These are phyloP conservation scores for Helotiales sp. DNA, from an alignment of 2,329 filamentous ascomycete genomes.

Conservation along the genomic window DNA sequence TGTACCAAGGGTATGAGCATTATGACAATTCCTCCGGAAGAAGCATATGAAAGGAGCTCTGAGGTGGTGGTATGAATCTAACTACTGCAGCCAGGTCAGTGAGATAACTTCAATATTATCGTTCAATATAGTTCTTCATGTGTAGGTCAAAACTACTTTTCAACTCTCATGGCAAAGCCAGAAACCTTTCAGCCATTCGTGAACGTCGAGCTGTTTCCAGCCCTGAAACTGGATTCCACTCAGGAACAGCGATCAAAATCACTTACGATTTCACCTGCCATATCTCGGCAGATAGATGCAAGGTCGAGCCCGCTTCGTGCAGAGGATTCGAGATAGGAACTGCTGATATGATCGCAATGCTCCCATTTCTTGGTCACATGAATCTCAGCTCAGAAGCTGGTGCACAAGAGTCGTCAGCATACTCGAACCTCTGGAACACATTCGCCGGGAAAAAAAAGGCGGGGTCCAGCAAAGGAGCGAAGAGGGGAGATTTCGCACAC, in stretches of 20 bases:
- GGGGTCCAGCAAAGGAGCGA: neutral
- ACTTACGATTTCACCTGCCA: neutral
- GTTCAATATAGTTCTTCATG: no score
- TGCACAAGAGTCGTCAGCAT: no score
- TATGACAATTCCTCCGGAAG: no score
- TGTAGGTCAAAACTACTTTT: neutral
- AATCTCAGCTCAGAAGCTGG: neutral
- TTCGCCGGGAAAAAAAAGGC: no score
- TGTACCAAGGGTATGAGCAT: no score
- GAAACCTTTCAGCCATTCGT: slow-evolving; percentile 4
- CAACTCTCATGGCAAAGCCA: slow-evolving; percentile 1
- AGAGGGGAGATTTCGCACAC: neutral
- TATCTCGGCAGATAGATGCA: neutral
- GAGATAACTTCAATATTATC: no score
- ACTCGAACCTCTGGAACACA: no score
- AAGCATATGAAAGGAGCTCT: no score
- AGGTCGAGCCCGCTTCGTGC: neutral
- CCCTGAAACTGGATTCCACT: slow-evolving; percentile 5
- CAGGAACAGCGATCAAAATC: neutral
- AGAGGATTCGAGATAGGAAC: neutral
- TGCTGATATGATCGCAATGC: neutral
- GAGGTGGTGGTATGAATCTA: no score
- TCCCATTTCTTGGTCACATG: neutral
- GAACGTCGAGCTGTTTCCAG: slow-evolving; percentile 2
- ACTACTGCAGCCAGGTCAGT: neutral